Evolutionary conservation across 352 stramenopile genomes (phyloP), one percentile per base, ranked within the genome.

Genomic region (Pythium grandisporangium): DNA sequence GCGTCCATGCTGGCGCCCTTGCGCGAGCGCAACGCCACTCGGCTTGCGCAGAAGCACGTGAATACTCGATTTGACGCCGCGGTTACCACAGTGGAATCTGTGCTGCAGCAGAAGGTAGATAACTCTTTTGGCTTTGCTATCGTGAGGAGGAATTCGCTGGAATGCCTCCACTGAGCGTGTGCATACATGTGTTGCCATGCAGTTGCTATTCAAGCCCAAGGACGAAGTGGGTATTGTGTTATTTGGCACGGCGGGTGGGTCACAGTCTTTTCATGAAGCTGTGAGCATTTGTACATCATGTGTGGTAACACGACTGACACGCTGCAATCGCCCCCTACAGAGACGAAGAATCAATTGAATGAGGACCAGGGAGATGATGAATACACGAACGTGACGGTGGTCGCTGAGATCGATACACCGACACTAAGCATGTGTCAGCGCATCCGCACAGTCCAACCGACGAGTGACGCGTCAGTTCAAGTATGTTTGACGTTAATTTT

Each of bases 181-280:
- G n/a, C n/a, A n/a, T n/a, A n/a, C n/a, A n/a, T n/a, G n/a, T n/a
- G n/a, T n/a, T n/a, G n/a, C n/a, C n/a, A 12, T 40, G 6, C 35
- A 87, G 75, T 53, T 91, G 19, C 83, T 88, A 35, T 85, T 82
- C 52, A 80, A 82, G 35, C 60, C 75, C 7, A 86, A 89, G 49
- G 78, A 91, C 45, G 75, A 91, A 27, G 47, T 91, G 36, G 75
- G 75, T 24, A 68, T 91, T 33, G 72, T 91, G n/a, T 45, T 75
- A 12, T 91, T 82, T 37, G 78, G 78, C 25, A 82, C 75, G 0
- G 56, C 72, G 66, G 67, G 58, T 58, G 11, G n/a, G 42, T 25
- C 11, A 17, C 0, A 20, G 8, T 8, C n/a, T n/a, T n/a, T n/a
- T n/a, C n/a, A n/a, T n/a, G n/a, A n/a, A n/a, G n/a, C n/a, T n/a